Percentiles rank a stretch among this genome's conserved stretches.
Conservation (phyloP, 306 rosid genomes). For the Mimosa pudica region DNA sequence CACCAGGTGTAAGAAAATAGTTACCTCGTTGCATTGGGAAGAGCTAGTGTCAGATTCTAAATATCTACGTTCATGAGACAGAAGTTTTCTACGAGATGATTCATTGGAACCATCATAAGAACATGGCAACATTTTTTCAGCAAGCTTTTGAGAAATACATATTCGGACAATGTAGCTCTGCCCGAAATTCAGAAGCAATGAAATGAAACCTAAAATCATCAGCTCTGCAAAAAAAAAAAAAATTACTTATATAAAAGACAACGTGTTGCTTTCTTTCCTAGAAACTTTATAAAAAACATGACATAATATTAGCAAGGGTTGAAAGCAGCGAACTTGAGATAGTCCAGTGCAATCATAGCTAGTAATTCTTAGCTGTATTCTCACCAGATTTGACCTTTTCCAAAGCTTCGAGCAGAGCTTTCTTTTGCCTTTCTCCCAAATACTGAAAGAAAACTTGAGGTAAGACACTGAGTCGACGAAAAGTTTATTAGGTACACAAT, state of each 20-base stretch:
- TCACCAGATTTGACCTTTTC: constrained; percentile 91
- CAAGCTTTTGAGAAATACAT: constrained; percentile 61
- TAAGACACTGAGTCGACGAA: constrained; percentile 13
- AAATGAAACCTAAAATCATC: constrained; percentile 96
- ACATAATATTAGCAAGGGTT: neutral
- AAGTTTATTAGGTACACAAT: neutral
- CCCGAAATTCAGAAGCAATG: constrained; percentile 81
- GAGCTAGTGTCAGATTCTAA: constrained; percentile 48
- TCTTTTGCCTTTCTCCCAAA: constrained; percentile 42
- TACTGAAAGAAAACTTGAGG: constrained; percentile 31
- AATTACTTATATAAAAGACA: neutral
- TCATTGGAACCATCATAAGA: neutral
- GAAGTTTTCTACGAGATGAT: constrained; percentile 54
- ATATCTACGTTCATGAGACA: constrained; percentile 61
- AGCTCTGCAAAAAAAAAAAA: constrained; percentile 60
- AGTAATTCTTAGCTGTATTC: constrained; percentile 22
- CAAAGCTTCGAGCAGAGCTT: constrained; percentile 81
- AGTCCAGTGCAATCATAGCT: constrained; percentile 13
- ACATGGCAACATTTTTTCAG: constrained; percentile 83
- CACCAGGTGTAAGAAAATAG: neutral
- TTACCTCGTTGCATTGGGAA: constrained; percentile 64
- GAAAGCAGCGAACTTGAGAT: neutral
- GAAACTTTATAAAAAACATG: neutral
- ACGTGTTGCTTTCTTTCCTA: constrained; percentile 1
- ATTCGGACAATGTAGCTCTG: constrained; percentile 74